Evolutionary conservation across 2,329 filamentous ascomycete species (phyloP).

Genomic region (Diplocarpon rosae): DNA sequence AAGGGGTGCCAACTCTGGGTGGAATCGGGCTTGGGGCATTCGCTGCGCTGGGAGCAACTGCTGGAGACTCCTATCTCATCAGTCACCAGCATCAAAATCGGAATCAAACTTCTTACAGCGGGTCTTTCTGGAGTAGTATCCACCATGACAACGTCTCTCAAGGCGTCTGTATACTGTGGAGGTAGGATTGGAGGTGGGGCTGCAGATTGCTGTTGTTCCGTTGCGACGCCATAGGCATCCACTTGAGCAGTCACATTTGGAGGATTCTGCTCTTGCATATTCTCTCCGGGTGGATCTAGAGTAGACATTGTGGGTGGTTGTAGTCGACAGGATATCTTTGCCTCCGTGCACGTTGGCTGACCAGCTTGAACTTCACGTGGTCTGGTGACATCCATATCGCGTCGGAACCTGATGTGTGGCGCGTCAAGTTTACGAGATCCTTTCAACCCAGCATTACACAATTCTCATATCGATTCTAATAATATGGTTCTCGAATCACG

Average conservation of each 20-base stretch:
- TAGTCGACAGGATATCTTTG: background rate
- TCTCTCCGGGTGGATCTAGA: background rate
- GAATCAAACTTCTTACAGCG: slow-evolving; percentile 12
- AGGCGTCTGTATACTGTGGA: slow-evolving; percentile 9
- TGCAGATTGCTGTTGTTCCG: slow-evolving; percentile 18
- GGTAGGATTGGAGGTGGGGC: slow-evolving; percentile 8
- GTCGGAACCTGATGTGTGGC: background rate
- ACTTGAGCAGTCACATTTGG: slow-evolving; percentile 20
- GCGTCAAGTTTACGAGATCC: background rate
- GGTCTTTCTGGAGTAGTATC: slow-evolving; percentile 18
- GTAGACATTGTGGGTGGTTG: background rate
- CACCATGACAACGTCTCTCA: slow-evolving; percentile 23
- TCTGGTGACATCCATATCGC: background rate
- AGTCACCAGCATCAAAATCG: slow-evolving; percentile 3
- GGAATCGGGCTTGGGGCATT: slow-evolving; percentile 23
- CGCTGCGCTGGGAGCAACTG: slow-evolving; percentile 14
- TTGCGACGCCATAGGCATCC: slow-evolving; percentile 21
- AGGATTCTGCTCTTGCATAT: slow-evolving; percentile 9
- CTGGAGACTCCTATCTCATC: slow-evolving; percentile 16
- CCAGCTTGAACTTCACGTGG: background rate
- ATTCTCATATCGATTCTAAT: background rate
- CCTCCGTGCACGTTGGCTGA: background rate
- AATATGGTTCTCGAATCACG: slow-evolving; percentile 18
- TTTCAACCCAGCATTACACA: too few species aligned
- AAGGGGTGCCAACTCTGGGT: slow-evolving; percentile 38